phyloP scores from a whole-genome alignment of 2,329 filamentous ascomycete genomes.

The Fusarium lateritium region DNA sequence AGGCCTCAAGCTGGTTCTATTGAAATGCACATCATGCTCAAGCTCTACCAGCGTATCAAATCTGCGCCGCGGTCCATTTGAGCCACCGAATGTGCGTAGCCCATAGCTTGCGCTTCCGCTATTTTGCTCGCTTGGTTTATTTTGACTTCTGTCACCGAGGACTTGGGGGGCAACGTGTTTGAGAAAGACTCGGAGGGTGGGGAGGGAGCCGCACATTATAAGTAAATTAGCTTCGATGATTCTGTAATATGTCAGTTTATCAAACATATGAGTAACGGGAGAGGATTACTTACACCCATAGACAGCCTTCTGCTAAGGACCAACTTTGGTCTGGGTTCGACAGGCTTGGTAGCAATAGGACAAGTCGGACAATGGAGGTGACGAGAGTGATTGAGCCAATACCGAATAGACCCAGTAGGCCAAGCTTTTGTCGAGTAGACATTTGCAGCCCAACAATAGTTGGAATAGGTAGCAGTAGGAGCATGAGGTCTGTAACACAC shows the following conservation, averaged over 20 bases:
- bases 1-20: slow-evolving; percentile 2
- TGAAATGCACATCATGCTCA: slow-evolving; percentile 17
- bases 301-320: slow-evolving; percentile 19
- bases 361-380: slow-evolving; percentile 17
- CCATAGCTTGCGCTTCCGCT: slow-evolving; percentile 11
- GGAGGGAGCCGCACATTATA: slow-evolving; percentile 20
- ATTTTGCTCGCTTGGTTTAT: not conserved
- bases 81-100: slow-evolving; percentile 11
- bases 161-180: slow-evolving; percentile 19
- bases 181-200: slow-evolving; percentile 15
- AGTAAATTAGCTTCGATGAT: slow-evolving; percentile 21
- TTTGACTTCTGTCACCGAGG: slow-evolving; percentile 7
- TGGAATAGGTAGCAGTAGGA: not conserved
- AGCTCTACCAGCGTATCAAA: slow-evolving; percentile 24
- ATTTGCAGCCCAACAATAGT: slow-evolving; percentile 11
- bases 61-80: slow-evolving; percentile 11
- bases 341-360: slow-evolving; percentile 5
- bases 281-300: slow-evolving; percentile 12
- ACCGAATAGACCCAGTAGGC: slow-evolving; percentile 5
- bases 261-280: rapidly evolving
- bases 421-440: slow-evolving; percentile 12
- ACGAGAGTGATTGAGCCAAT: slow-evolving; percentile 19
- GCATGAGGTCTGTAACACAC: slow-evolving; percentile 19
- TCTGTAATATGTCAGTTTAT: not conserved
- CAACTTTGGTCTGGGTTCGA: slow-evolving; percentile 19